Evolutionary conservation across 306 rosid species (phyloP), one percentile per base, ranked within the genome.

Genomic region (Urtica urens): DNA sequence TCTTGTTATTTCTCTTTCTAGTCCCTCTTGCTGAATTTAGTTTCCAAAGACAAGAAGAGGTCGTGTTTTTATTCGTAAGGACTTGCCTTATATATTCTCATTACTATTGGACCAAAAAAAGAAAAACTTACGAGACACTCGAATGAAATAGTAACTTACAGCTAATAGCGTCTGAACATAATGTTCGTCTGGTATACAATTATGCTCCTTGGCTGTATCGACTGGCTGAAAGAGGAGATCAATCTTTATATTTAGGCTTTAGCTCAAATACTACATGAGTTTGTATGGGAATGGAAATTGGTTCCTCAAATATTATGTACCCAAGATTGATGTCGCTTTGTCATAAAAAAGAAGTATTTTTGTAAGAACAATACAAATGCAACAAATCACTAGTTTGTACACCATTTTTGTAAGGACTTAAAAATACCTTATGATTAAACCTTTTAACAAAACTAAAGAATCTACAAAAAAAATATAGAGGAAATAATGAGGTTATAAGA

Each of bases 171-270:
- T 90, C 73, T 73, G 99, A 53, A 92, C 93, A 58, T 79, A 92
- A 76, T 92, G 99, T 59, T 92, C 99, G 49, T 92, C 99, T 3
- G 99, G 94, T 66, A 92, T 92, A 61, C 99, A 92, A 65, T 92
- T 92, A 64, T 92, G 99, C 57, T 68, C 62, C 86, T 72, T 92
- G 22, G 87, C 81, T 10, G 67, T 63, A 70, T 92, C 99, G 44
- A 75, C 75, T 6, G 96, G 82, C 99, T 92, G 87, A 3, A 79
- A 67, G 12, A 52, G 51, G 63, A 60, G 31, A 74, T 59, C 8
- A 46, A 63, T 27, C 22, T 31, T 31, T 31, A 13, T 14, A 10
- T 7, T 10, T 14, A 35, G n/a, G n/a, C 4, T 9, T 4, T 3
- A 4, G 0, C 3, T 35, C 20, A 44, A 44, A 3, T 44, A 18